A percentile compares a stretch with the other conserved stretches of the same genome.
Evolutionary conservation across 345 rosid species (phyloP).

Genomic region (Rhizophora apiculata): DNA sequence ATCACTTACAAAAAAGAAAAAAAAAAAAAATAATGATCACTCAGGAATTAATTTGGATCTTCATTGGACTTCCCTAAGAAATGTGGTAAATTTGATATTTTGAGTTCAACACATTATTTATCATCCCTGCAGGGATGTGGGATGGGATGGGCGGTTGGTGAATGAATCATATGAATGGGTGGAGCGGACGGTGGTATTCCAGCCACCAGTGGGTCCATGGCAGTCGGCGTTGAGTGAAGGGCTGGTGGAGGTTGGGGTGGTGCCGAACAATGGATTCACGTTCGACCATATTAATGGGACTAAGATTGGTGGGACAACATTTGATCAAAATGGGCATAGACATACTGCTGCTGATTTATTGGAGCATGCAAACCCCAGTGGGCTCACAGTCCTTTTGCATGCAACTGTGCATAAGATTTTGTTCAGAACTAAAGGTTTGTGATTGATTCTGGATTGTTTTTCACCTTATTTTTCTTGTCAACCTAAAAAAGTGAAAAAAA

Average conservation of each 20-base stretch:
- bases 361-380: slow-evolving; percentile 16
- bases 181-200: slow-evolving; percentile 21
- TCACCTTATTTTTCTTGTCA: not conserved
- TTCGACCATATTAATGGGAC: slow-evolving; percentile 28
- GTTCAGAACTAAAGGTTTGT: slow-evolving; percentile 11
- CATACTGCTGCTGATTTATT: slow-evolving; percentile 28
- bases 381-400: slow-evolving; percentile 17
- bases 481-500: too few relatives aligned
- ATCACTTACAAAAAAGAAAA: too few relatives aligned
- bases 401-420: slow-evolving; percentile 19
- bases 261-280: slow-evolving; percentile 22
- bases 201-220: slow-evolving; percentile 20
- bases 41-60: too few relatives aligned
- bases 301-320: slow-evolving; percentile 25
- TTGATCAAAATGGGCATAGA: slow-evolving; percentile 14
- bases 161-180: slow-evolving; percentile 28
- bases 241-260: slow-evolving; percentile 21
- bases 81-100: too few relatives aligned
- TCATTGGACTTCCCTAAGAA: too few relatives aligned
- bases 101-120: not conserved
- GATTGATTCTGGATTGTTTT: not conserved
- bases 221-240: slow-evolving; percentile 24
- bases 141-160: slow-evolving; percentile 20
- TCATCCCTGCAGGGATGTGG: slow-evolving; percentile 6
- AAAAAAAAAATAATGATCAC: too few relatives aligned